Percentiles rank a stretch among this genome's conserved stretches.
phyloP scores from a whole-genome alignment of 2,329 filamentous ascomycete species.

The Cryphonectria japonica region DNA sequence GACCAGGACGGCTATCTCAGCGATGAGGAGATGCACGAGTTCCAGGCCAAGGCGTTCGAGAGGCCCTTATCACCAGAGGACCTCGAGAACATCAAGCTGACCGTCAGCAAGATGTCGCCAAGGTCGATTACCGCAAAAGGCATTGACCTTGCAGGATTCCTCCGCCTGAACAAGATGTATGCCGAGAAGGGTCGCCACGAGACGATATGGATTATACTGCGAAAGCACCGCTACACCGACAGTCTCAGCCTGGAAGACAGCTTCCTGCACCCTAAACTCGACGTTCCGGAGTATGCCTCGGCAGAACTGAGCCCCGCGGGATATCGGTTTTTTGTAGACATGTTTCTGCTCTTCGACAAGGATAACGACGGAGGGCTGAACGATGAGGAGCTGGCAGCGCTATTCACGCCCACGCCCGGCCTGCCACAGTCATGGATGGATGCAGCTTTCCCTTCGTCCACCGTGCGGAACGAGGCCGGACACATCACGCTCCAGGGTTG shows the following conservation, averaged over 20 bases:
- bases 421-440: constrained; percentile 86
- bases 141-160: constrained; percentile 80
- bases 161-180: constrained; percentile 93
- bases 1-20: constrained; percentile 93
- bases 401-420: constrained; percentile 93
- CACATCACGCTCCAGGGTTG: constrained; percentile 96
- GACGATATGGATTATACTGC: constrained; percentile 95
- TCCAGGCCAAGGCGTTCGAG: constrained; percentile 90
- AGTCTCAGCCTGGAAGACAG: constrained; percentile 88
- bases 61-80: constrained; percentile 82
- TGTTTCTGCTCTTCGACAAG: constrained; percentile 94
- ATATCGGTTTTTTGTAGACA: constrained; percentile 96
- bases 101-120: constrained; percentile 72
- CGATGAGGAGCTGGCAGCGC: constrained; percentile 77
- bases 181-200: constrained; percentile 97
- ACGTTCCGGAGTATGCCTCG: constrained; percentile 89
- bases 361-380: constrained; percentile 96
- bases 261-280: constrained; percentile 91
- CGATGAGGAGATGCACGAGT: constrained; percentile 87
- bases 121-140: constrained; percentile 68
- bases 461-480: constrained; percentile 92
- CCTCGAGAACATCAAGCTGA: constrained; percentile 86
- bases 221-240: constrained; percentile 95
- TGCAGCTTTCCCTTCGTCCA: constrained; percentile 87
- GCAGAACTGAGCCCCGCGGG: constrained; percentile 92